Percentiles rank a stretch among this genome's conserved stretches.
Evolutionary conservation across 352 stramenopile species (phyloP).

Genomic region (Poterioochromonas sp.): DNA sequence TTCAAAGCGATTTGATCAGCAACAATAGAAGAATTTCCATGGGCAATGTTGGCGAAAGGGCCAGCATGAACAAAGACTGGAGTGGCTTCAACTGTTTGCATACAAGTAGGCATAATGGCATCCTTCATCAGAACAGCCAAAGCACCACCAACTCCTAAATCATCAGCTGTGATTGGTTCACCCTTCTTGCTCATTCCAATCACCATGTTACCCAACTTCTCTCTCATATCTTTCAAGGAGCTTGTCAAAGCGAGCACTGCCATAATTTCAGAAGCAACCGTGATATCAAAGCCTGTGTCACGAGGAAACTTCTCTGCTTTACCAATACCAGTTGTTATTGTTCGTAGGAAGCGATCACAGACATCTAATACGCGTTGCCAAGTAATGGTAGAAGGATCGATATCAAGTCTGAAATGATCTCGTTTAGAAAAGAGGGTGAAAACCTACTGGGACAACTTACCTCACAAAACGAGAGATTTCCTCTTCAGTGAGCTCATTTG

Average conservation of each 20-base stretch:
- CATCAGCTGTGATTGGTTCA: conserved; percentile 85
- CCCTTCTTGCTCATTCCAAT: conserved; percentile 68
- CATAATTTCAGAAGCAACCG: conserved; percentile 96
- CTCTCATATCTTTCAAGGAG: conserved; percentile 80
- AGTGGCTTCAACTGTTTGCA: conserved; percentile 93
- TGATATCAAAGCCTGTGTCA: conserved; percentile 75
- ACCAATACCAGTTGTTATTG: conserved; percentile 74
- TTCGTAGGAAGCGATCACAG: conserved; percentile 87
- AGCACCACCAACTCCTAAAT: conserved; percentile 88
- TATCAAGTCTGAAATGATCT: conserved; percentile 88
- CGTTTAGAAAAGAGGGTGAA: too few relatives aligned
- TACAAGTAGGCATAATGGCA: conserved; percentile 89
- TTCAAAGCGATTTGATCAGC: conserved; percentile 89
- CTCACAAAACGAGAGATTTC: conserved; percentile 79
- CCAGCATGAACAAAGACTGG: conserved; percentile 92
- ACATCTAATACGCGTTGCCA: conserved; percentile 93
- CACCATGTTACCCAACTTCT: conserved; percentile 84
- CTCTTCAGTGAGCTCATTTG: conserved; percentile 82
- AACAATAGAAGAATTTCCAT: conserved; percentile 93
- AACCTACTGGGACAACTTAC: too few relatives aligned
- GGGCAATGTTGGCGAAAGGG: conserved; percentile 95
- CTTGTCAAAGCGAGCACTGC: conserved; percentile 89
- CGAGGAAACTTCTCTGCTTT: conserved; percentile 73
- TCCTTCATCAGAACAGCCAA: conserved; percentile 96
- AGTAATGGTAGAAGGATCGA: conserved; percentile 82